Evolutionary conservation across 2,329 filamentous ascomycete genomes (phyloP), one percentile per base, ranked within the genome.

Genomic region (Sporothrix brunneoviolacea): DNA sequence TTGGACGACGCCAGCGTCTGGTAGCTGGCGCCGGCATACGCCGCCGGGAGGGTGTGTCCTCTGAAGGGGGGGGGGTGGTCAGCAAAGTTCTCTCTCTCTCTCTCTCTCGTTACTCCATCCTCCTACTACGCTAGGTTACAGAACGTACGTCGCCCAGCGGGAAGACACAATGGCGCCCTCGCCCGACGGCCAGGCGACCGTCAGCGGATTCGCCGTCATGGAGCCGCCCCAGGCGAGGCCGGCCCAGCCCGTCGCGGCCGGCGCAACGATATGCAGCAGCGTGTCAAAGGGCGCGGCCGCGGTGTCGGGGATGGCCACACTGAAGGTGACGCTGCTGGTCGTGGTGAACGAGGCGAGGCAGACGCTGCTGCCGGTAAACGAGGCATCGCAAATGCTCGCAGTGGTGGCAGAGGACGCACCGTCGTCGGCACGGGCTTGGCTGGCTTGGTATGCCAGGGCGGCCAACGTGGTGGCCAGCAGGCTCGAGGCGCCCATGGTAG

Each of bases 141-240:
- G n/a, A n/a, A n/a, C n/a, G n/a, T n/a, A n/a, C 64, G 57, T 63
- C 2, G 66, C 58, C 61, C 66, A 68, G 24, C 67, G 60, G 13
- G 64, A 67, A 0, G 64, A 65, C 12, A 68, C 67, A 1, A 65
- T 63, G 8, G 59, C 67, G 9, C 57, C 60, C 22, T 63, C 60
- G 32, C 61, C 65, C 54, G 67, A 66, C 8, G 64, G 60, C 67
- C 67, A 70, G 3, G 60, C 64, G 15, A 69, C 58, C 3, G 65
- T 65, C 15, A 70, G 58, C 18, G 67, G 67, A 22, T 67, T 66
- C 33, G 62, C 62, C 3, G 64, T 64, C 67, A 69, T 70, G n/a
- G 62, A 61, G 2, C 67, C 67, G 24, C 65, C 66, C 67, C 67
- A 70, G 1, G 65, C 58, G 32, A 69, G 63, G 5, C 66, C 67